These are phyloP conservation scores for Boechera retrofracta DNA, from an alignment of 345 rosid species.

Conservation along the genomic window DNA sequence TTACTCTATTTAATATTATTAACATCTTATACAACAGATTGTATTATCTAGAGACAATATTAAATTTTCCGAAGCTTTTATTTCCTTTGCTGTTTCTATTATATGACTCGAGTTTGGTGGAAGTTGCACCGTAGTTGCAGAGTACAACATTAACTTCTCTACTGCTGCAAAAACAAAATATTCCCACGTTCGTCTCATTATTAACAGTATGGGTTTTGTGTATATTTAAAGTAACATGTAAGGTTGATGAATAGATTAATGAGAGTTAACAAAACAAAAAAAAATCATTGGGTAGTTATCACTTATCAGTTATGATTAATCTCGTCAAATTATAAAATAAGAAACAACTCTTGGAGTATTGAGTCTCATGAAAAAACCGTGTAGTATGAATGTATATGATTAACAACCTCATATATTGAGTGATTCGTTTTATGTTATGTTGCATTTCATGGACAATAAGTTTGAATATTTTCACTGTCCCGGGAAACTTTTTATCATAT, in stretches of 20 bases:
- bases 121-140: conserved; percentile 20
- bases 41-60: not conserved
- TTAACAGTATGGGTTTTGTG: conserved; percentile 28
- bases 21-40: not conserved
- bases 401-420: not conserved
- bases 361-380: not conserved
- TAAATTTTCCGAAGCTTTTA: not conserved
- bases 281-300: not conserved
- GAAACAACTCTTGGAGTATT: not conserved
- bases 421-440: not conserved
- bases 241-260: not conserved
- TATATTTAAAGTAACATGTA: conserved; percentile 17
- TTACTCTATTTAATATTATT: not conserved
- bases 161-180: not conserved
- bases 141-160: conserved; percentile 22
- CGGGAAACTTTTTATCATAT: not conserved
- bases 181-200: conserved; percentile 28
- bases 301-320: not conserved
- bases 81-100: not conserved
- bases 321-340: not conserved
- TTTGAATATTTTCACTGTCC: not conserved
- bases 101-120: conserved; percentile 34
- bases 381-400: not conserved
- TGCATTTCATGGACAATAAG: not conserved
- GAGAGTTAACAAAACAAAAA: not conserved